A percentile compares a stretch with the other conserved stretches of the same genome.
phyloP scores from a whole-genome alignment of 2,329 filamentous ascomycete genomes.

The Pseudocercospora vitis region DNA sequence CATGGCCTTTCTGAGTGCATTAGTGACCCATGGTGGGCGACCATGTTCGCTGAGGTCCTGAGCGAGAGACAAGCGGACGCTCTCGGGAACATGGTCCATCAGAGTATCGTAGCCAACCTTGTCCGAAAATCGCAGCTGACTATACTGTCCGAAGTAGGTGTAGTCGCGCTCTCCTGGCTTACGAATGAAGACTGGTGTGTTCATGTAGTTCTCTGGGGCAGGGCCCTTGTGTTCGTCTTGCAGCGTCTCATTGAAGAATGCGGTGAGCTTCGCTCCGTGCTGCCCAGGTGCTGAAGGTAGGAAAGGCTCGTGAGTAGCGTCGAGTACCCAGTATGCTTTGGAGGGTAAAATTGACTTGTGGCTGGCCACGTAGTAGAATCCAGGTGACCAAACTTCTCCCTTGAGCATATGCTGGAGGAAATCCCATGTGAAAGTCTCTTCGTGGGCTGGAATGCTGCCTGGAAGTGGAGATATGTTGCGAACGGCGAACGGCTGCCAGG shows the following conservation, averaged over 20 bases:
- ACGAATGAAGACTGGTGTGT: conserved; percentile 46
- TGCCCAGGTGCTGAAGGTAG: conserved; percentile 42
- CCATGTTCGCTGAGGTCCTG: conserved; percentile 37
- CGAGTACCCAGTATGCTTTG: conserved; percentile 46
- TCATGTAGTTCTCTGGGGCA: conserved; percentile 32
- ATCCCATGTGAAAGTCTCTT: conserved; percentile 41
- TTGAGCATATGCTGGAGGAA: conserved; percentile 42
- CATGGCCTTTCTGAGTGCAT: conserved; percentile 44
- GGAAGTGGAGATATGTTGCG: conserved; percentile 34
- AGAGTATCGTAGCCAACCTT: conserved; percentile 47
- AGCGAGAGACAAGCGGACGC: conserved; percentile 42
- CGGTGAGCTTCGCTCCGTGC: conserved; percentile 50
- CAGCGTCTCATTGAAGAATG: conserved; percentile 46
- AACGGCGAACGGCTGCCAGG: conserved; percentile 43
- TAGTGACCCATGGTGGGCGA: conserved; percentile 46
- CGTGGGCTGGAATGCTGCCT: conserved; percentile 6
- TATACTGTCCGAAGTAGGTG: conserved; percentile 49
- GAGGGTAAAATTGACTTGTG: conserved; percentile 30
- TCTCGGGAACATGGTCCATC: conserved; percentile 39
- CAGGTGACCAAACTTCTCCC: conserved; percentile 44
- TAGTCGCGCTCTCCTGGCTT: conserved; percentile 33
- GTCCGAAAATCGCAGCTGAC: conserved; percentile 46
- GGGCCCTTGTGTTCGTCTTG: conserved; percentile 30
- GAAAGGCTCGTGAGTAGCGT: conserved; percentile 43
- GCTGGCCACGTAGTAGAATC: conserved; percentile 41